Base-by-base conservation (phyloP, 768 basidiomycete genomes). In the Rickenella mellea region DNA sequence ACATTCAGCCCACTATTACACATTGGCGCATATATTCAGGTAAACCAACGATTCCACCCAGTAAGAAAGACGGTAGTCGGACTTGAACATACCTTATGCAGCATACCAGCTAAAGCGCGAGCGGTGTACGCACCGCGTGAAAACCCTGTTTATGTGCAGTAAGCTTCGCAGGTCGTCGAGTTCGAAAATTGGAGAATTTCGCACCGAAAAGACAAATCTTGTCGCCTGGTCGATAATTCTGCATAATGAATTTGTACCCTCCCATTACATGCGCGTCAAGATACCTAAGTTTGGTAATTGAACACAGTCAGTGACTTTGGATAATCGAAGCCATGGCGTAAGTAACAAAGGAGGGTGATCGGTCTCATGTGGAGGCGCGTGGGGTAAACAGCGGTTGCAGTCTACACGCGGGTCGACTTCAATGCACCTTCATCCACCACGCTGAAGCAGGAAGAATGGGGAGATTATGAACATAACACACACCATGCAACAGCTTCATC, bases 221-320 rank as follows among this genome's bases (percentile, higher is more conserved):
- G 55, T 86, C 84, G 1, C 85, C 87, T 0, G 61, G 51, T n/a
- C 63, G 66, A 54, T 81, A 86, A 51, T 82, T 87, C 47, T 81
- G 70, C 86, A 89, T 87, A 40, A 89, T 61, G 57, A 80, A 89
- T 47, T 62, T 65, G 58, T 89, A 90, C 1, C 87, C 87, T 7
- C 73, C 79, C 60, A 78, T 73, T 19, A 87, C 79, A 59, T 87
- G 84, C 1, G 54, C 70, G 41, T 78, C 76, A 30, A 87, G 64
- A 51, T 80, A 86, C 76, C 81, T 83, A 35, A 28, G 10, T 4
- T 28, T 30, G 36, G 11, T 11, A 37, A 41, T 27, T n/a, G 22
- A n/a, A 39, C 19, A n/a, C 21, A 38, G 36, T 35, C 11, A 17
- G 36, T 20, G 19, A 37, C 2, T 9, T 43, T 43, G 38, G 11